Evolutionary conservation across 495 filamentous ascomycete species (phyloP).

Genomic region (Aspergillus sclerotioniger): DNA sequence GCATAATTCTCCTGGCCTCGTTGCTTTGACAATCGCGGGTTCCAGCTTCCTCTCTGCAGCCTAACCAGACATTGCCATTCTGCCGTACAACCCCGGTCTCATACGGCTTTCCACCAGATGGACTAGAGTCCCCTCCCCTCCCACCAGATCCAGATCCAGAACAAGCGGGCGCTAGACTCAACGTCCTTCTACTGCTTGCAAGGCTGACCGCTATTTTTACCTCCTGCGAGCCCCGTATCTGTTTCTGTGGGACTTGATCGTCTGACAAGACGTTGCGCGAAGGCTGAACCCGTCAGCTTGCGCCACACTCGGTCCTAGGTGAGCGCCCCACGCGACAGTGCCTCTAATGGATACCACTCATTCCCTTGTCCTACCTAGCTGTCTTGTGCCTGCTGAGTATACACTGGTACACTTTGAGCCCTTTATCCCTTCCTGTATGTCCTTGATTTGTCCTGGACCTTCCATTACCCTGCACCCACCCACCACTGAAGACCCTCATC

Average conservation of each 20-base stretch:
- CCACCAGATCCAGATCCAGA: constrained; percentile 14
- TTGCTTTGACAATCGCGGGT: constrained; percentile 11
- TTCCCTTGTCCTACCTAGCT: constrained; percentile 5
- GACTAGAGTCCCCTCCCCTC: constrained; percentile 13
- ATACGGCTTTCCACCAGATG: constrained; percentile 18
- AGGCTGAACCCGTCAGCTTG: constrained; percentile 52
- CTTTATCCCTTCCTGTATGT: not conserved
- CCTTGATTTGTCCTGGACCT: constrained; percentile 5
- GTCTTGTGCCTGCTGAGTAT: not conserved
- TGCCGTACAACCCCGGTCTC: constrained; percentile 15
- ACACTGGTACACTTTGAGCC: not conserved
- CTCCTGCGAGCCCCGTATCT: constrained; percentile 13
- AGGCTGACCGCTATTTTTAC: constrained; percentile 29
- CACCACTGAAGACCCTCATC: constrained; percentile 40
- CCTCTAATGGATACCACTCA: constrained; percentile 16
- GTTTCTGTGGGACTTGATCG: constrained; percentile 10
- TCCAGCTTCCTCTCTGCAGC: constrained; percentile 20
- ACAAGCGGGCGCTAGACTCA: constrained; percentile 12
- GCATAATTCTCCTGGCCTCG: constrained; percentile 14
- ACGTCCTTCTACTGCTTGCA: constrained; percentile 11
- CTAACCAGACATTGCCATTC: constrained; percentile 16
- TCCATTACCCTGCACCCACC: constrained; percentile 39
- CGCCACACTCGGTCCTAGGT: constrained; percentile 49
- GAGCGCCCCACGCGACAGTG: constrained; percentile 42
- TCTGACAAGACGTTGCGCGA: constrained; percentile 26